A percentile compares a stretch with the other conserved stretches of the same genome.
Evolutionary conservation across 495 filamentous ascomycete genomes (phyloP).

Genomic region (Sphaerosporella brunnea): DNA sequence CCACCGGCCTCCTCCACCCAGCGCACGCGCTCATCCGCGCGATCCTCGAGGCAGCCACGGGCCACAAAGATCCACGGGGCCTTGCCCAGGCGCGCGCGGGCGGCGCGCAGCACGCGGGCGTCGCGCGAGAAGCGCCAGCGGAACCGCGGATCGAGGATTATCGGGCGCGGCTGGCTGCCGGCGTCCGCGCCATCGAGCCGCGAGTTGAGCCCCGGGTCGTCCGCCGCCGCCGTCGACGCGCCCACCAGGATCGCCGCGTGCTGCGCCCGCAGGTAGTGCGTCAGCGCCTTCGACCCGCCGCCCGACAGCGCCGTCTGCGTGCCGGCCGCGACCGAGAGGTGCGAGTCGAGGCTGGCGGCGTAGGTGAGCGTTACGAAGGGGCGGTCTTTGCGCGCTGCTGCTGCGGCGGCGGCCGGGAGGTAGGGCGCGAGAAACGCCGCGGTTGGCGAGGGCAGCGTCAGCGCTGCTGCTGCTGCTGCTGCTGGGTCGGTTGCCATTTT

Average conservation of each 20-base stretch:
- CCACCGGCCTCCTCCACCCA: constrained; percentile 28
- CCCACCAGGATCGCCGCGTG: constrained; percentile 79
- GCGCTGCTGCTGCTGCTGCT: neutral
- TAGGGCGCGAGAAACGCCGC: constrained; percentile 4
- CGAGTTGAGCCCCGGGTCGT: constrained; percentile 72
- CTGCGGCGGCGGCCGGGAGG: constrained; percentile 1
- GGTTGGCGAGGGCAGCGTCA: neutral
- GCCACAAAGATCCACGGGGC: constrained; percentile 51
- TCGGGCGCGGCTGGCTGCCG: constrained; percentile 52
- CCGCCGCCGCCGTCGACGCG: constrained; percentile 62
- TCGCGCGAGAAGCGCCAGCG: constrained; percentile 46
- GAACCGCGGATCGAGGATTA: constrained; percentile 57
- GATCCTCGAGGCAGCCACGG: constrained; percentile 14
- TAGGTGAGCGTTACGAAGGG: constrained; percentile 61
- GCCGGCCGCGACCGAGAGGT: constrained; percentile 55
- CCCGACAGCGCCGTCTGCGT: constrained; percentile 65
- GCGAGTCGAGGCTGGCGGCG: constrained; percentile 73
- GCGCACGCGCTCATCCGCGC: constrained; percentile 11
- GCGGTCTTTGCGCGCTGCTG: constrained; percentile 7
- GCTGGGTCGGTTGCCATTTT: too few relatives aligned
- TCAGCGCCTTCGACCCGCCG: constrained; percentile 68
- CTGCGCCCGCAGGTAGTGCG: constrained; percentile 63
- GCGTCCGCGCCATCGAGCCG: constrained; percentile 41
- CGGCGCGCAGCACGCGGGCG: constrained; percentile 45
- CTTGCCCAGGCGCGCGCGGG: constrained; percentile 46